Base-by-base conservation (phyloP, 805 yeast genomes). In the Starmerella cellae region DNA sequence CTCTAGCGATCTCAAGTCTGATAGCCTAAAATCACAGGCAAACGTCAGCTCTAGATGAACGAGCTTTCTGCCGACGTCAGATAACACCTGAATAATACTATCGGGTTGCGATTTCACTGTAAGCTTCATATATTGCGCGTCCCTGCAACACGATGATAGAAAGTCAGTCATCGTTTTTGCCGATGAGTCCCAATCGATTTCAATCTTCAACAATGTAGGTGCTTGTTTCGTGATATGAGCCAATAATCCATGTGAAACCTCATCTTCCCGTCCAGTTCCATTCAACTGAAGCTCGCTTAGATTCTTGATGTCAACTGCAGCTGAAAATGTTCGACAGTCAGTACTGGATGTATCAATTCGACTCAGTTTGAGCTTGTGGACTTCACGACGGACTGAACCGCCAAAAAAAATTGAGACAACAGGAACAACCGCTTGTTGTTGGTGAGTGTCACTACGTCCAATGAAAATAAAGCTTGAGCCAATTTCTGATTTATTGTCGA, bases 391-490 rank as follows among this genome's bases (percentile, higher is more conserved):
- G 5, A 37, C 5, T 28, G 23, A 18, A 14, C 26, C 4, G 2
- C 32, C 36, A 24, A 49, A 47, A 24, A 49, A 47, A 5, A 31
- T 38, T 10, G 36, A 11, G 5, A 45, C 29, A 18, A 50, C 48
- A 6, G 43, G 18, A n/a, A 48, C 42, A 4, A 33, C 31, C 9
- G 43, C 44, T 32, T 19, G 27, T 10, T 34, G 44, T n/a, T 26
- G 28, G 37, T 35, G 29, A n/a, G 37, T 49, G 44, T 49, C 46
- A 43, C 51, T 40, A 40, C 42, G 36, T 2, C 54, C 56, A 14
- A 50, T 52, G 45, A 56, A 56, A 13, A 56, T 49, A 35, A 50
- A 56, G 33, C 59, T 48, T 16, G 59, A 55, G 20, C 60, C 60
- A 3, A 55, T 52, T 29, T 49, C 50, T 11, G 35, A 39, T 41